Conservation (phyloP, 768 basidiomycete genomes). For the Auricularia cornea region DNA sequence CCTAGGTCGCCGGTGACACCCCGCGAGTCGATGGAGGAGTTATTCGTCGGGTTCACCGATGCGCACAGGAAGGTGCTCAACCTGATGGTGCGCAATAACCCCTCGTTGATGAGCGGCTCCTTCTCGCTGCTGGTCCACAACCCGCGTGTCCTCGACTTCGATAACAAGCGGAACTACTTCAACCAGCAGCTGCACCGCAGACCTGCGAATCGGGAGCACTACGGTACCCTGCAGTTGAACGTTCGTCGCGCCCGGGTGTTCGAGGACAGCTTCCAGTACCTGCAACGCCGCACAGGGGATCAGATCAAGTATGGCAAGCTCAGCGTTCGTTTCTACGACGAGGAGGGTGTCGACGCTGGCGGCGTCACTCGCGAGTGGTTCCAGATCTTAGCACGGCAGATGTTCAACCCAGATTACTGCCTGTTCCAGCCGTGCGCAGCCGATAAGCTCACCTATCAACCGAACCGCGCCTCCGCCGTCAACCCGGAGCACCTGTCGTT, state of each 20-base stretch:
- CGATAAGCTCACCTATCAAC: slow-evolving; percentile 91
- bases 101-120: slow-evolving; percentile 94
- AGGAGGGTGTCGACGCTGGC: slow-evolving; percentile 97
- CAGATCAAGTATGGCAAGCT: slow-evolving; percentile 98
- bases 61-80: slow-evolving; percentile 90
- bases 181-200: slow-evolving; percentile 85
- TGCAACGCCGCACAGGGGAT: slow-evolving; percentile 85
- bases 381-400: slow-evolving; percentile 93
- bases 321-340: slow-evolving; percentile 90
- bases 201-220: slow-evolving; percentile 69
- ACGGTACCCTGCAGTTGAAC: slow-evolving; percentile 77
- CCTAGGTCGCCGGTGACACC: slow-evolving; percentile 43
- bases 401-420: slow-evolving; percentile 98
- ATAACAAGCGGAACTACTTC: slow-evolving; percentile 98
- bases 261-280: slow-evolving; percentile 91
- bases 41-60: slow-evolving; percentile 91
- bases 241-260: slow-evolving; percentile 88
- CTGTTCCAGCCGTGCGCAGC: slow-evolving; percentile 97
- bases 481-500: slow-evolving; percentile 94
- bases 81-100: slow-evolving; percentile 96
- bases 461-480: slow-evolving; percentile 87
- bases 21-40: slow-evolving; percentile 71
- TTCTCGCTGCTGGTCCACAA: slow-evolving; percentile 96
- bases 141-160: slow-evolving; percentile 93
- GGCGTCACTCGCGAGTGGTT: slow-evolving; percentile 99